These are phyloP conservation scores for Gastrolobium villosum DNA, from an alignment of 306 rosid species.

Conservation along the genomic window DNA sequence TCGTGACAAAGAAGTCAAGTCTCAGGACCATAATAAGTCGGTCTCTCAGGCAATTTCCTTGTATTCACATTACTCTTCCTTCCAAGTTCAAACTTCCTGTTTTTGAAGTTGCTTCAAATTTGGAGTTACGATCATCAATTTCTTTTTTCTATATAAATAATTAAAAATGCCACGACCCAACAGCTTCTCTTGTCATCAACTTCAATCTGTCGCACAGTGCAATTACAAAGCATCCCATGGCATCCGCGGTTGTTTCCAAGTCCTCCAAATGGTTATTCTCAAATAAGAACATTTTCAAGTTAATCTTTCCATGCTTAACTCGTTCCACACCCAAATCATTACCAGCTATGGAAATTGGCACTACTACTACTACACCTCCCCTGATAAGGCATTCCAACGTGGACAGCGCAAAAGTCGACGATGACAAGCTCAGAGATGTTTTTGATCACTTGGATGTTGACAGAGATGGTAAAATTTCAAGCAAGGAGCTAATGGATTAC, in stretches of 20 bases:
- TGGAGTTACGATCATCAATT: neutral
- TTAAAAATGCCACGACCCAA: neutral
- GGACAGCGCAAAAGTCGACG: neutral
- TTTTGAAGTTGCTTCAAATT: neutral
- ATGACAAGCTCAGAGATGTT: constrained; percentile 47
- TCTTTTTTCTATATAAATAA: constrained; percentile 3
- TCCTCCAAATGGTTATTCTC: constrained; percentile 51
- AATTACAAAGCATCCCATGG: constrained; percentile 17
- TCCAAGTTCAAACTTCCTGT: neutral
- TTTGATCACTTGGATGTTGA: constrained; percentile 62
- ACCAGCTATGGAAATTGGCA: neutral
- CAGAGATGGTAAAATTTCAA: constrained; percentile 66
- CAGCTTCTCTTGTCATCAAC: neutral
- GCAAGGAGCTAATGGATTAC: constrained; percentile 61
- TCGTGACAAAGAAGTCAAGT: constrained; percentile 36
- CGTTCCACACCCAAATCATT: constrained; percentile 30
- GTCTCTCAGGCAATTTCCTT: constrained; percentile 49
- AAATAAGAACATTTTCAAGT: constrained; percentile 35
- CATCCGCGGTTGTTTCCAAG: constrained; percentile 36
- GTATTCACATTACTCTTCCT: constrained; percentile 2
- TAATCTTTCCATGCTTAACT: constrained; percentile 41
- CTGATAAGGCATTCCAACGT: neutral
- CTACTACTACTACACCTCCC: neutral
- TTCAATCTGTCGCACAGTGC: neutral
- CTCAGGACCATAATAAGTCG: neutral